Evolutionary conservation across 805 yeast species (phyloP), one percentile per base, ranked within the genome.

Genomic region (Torulaspora quercuum): DNA sequence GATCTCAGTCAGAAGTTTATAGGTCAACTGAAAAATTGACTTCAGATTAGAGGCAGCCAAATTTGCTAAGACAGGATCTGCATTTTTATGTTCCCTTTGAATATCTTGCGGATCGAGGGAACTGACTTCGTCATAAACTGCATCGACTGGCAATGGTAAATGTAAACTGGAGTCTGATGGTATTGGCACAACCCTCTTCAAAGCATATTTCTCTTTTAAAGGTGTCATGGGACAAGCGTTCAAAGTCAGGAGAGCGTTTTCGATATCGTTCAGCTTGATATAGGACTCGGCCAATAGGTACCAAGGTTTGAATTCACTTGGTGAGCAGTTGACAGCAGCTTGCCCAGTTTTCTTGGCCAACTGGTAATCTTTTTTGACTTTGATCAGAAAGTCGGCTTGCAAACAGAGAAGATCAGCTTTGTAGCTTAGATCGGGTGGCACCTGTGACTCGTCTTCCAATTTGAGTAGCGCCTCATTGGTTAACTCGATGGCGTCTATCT

Each of bases 191-290:
- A 80, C 70, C 50, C 92, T 67, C 53, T 73, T 76, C 49, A 82
- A 68, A 14, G 70, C 67, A 55, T 68, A 82, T 44, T 74, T 74
- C 49, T 83, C 92, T 53, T 77, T 80, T 51, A 78, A 76, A 7
- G 82, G 75, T 1, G 66, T 50, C 87, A 84, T 82, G 15, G 94
- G 94, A 52, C 89, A 82, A 10, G 90, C 78, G 51, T 84, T 84
- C 46, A 84, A 67, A 1, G 88, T 75, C 39, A 82, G 61, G 35
- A 84, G 65, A 1, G 92, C 84, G 48, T 80, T 74, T 54, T 82
- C 89, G 55, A 76, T 75, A 57, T 82, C 80, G 17, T 77, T 78
- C 34, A 75, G 55, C 29, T 72, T 70, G 25, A 82, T 75, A 57
- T 83, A 82, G 1, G 76, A 73, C 48, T 71, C 70, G 6, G 82